Evolutionary conservation across 345 rosid species (phyloP).

Genomic region (Capsella bursapastoris): DNA sequence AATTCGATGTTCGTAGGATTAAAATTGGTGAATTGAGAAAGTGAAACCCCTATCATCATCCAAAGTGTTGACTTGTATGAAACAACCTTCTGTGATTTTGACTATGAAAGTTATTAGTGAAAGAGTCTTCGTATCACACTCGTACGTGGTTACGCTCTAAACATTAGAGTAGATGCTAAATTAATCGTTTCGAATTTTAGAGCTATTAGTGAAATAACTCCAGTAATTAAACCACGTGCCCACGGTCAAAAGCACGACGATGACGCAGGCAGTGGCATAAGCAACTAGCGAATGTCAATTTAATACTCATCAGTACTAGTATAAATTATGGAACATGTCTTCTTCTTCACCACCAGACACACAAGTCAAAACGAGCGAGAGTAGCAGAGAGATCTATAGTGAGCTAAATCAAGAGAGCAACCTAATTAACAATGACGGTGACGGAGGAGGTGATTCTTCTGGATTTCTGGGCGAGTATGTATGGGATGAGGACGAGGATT

Average conservation of each 20-base stretch:
- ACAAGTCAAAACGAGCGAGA: not conserved
- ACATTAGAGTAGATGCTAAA: too few species aligned
- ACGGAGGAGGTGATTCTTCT: conserved; percentile 35
- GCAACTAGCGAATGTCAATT: not conserved
- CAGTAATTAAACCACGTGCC: not conserved
- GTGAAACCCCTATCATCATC: conserved; percentile 47
- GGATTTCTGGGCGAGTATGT: conserved; percentile 31
- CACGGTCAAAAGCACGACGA: not conserved
- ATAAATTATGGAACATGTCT: not conserved
- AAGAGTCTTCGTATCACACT: too few species aligned
- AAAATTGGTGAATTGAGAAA: conserved; percentile 44
- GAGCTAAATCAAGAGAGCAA: conserved; percentile 9
- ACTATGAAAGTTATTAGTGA: too few species aligned
- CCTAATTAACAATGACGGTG: conserved; percentile 20
- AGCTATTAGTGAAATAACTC: too few species aligned
- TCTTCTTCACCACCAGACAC: not conserved
- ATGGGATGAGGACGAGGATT: conserved; percentile 33
- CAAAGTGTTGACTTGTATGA: not conserved
- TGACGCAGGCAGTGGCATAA: conserved; percentile 31
- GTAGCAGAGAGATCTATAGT: not conserved
- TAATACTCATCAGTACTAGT: not conserved
- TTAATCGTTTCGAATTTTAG: too few species aligned
- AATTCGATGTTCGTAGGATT: conserved; percentile 24
- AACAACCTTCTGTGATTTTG: not conserved
- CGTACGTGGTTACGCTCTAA: too few species aligned